phyloP scores from a whole-genome alignment of 2,329 filamentous ascomycete species.

The Colletotrichum tropicicola region DNA sequence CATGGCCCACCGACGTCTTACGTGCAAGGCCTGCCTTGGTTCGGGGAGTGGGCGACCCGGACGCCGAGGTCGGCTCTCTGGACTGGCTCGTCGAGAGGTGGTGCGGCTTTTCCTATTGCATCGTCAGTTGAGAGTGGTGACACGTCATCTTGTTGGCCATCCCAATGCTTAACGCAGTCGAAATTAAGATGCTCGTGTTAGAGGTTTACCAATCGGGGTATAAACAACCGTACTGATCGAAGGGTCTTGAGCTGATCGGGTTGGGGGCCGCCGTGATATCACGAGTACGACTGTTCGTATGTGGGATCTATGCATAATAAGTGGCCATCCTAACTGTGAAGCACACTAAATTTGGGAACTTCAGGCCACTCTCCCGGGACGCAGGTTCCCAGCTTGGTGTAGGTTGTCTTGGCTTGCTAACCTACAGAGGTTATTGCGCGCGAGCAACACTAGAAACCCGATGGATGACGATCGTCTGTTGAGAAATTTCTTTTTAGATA shows the following conservation, averaged over 20 bases:
- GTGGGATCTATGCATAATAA: background rate
- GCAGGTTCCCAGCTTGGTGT: background rate
- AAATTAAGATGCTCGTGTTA: background rate
- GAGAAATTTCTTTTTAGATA: no score
- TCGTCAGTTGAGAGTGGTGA: background rate
- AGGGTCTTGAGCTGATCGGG: background rate
- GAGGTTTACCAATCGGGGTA: background rate
- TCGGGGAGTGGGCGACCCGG: background rate
- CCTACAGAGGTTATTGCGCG: no score
- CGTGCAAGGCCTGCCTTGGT: constrained; percentile 2
- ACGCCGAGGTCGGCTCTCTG: background rate
- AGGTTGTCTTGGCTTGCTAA: background rate
- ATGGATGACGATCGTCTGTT: no score
- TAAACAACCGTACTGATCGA: background rate
- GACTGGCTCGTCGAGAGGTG: background rate
- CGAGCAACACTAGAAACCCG: no score
- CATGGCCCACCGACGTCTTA: background rate
- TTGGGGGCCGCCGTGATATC: background rate
- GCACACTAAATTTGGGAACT: background rate
- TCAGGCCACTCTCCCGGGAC: background rate
- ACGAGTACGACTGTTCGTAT: background rate
- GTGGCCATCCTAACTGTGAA: background rate
- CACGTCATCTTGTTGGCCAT: background rate
- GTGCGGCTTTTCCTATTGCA: no score
- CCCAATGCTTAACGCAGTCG: background rate